Evolutionary conservation across 2,329 filamentous ascomycete species (phyloP).

Genomic region (Trichoderma aggressivum): DNA sequence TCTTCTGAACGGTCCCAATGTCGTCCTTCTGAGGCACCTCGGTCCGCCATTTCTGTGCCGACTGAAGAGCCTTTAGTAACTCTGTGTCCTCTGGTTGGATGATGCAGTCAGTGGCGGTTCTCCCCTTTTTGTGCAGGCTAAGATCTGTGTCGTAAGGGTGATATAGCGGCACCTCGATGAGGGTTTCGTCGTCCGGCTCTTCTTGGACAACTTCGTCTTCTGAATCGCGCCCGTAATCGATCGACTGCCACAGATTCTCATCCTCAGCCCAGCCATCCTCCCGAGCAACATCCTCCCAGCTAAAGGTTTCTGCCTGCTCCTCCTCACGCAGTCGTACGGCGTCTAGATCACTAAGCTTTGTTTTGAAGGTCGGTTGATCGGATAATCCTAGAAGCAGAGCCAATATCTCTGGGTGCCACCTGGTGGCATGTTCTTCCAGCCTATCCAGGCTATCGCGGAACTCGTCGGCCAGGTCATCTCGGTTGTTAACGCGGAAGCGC

Average conservation of each 20-base stretch:
- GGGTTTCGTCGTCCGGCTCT: slow-evolving; percentile 35
- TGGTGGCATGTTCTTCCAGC: slow-evolving; percentile 50
- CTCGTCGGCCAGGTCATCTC: slow-evolving; percentile 75
- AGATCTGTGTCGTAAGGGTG: slow-evolving; percentile 30
- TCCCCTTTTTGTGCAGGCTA: slow-evolving; percentile 16
- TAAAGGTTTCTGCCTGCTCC: slow-evolving; percentile 50
- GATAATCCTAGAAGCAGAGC: slow-evolving; percentile 78
- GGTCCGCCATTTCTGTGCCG: slow-evolving; percentile 37
- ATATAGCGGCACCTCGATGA: slow-evolving; percentile 33
- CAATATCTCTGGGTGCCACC: slow-evolving; percentile 76
- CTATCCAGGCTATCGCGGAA: slow-evolving; percentile 58
- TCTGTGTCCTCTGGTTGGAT: slow-evolving; percentile 34
- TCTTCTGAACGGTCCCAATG: slow-evolving; percentile 36
- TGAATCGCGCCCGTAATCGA: slow-evolving; percentile 66
- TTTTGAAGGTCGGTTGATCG: slow-evolving; percentile 70
- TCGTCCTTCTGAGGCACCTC: slow-evolving; percentile 35
- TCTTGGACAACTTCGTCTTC: slow-evolving; percentile 44
- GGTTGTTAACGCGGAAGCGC: slow-evolving; percentile 76
- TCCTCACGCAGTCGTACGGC: slow-evolving; percentile 43
- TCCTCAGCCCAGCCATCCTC: slow-evolving; percentile 72
- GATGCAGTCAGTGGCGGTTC: slow-evolving; percentile 34
- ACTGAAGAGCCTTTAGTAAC: slow-evolving; percentile 30
- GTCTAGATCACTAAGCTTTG: slow-evolving; percentile 62
- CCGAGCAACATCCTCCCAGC: slow-evolving; percentile 74
- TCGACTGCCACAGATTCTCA: slow-evolving; percentile 65